These are phyloP conservation scores for Orbilia javanica DNA, from an alignment of 2,329 filamentous ascomycete genomes.

Conservation along the genomic window DNA sequence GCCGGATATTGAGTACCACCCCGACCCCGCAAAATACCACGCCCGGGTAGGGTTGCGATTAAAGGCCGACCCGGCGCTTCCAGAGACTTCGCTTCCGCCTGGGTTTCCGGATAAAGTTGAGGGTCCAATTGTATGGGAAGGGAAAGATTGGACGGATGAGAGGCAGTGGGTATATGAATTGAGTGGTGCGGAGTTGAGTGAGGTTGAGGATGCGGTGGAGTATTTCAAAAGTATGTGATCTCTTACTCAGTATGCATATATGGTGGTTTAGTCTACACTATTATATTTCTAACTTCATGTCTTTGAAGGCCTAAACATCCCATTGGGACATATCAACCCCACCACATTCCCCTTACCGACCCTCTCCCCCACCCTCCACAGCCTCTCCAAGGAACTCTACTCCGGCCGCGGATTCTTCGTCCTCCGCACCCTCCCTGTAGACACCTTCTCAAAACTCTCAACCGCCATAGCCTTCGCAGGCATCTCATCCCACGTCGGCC, in stretches of 20 bases:
- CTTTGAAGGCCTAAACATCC: slow-evolving; percentile 59
- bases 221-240: slow-evolving; percentile 65
- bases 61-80: slow-evolving; percentile 66
- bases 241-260: not conserved
- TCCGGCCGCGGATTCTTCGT: slow-evolving; percentile 66
- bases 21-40: slow-evolving; percentile 70
- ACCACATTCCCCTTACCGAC: slow-evolving; percentile 67
- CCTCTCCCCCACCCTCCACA: slow-evolving; percentile 63
- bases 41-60: slow-evolving; percentile 68
- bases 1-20: slow-evolving; percentile 73
- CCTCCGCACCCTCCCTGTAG: slow-evolving; percentile 65
- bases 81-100: slow-evolving; percentile 69
- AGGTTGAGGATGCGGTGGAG: slow-evolving; percentile 67
- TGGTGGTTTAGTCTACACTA: not conserved
- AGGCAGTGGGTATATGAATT: slow-evolving; percentile 72
- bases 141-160: slow-evolving; percentile 67
- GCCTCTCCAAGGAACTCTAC: slow-evolving; percentile 65
- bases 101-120: slow-evolving; percentile 64
- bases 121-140: slow-evolving; percentile 72
- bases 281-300: not conserved
- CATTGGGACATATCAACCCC: slow-evolving; percentile 67
- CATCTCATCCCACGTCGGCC: slow-evolving; percentile 66
- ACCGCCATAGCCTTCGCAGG: slow-evolving; percentile 67
- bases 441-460: slow-evolving; percentile 64
- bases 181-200: slow-evolving; percentile 67